Evolutionary conservation across 2,329 filamentous ascomycete species (phyloP).

Genomic region (Periconia sp.): DNA sequence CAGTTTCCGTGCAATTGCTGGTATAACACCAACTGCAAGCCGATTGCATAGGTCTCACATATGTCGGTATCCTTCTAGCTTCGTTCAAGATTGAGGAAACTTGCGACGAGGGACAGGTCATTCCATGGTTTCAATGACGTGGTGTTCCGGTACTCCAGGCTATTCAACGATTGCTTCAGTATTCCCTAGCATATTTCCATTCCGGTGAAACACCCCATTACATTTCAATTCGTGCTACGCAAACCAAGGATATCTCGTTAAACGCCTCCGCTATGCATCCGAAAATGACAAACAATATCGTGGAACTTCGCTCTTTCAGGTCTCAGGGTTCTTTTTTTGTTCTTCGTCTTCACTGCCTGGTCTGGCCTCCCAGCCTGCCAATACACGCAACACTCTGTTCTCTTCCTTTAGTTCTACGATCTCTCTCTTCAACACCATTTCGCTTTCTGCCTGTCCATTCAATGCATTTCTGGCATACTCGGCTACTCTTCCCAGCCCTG

Average conservation of each 20-base stretch:
- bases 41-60: too few species aligned
- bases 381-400: slow-evolving; percentile 48
- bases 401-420: slow-evolving; percentile 50
- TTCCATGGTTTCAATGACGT: too few species aligned
- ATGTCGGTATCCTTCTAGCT: too few species aligned
- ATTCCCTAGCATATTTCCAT: too few species aligned
- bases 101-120: too few species aligned
- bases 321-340: slow-evolving; percentile 17
- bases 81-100: too few species aligned
- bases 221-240: background rate
- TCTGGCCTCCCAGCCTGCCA: slow-evolving; percentile 50
- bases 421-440: slow-evolving; percentile 40
- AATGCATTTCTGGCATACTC: slow-evolving; percentile 46
- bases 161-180: too few species aligned
- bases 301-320: background rate
- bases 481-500: slow-evolving; percentile 46
- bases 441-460: slow-evolving; percentile 40
- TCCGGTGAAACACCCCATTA: too few species aligned
- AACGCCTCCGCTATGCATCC: slow-evolving; percentile 17
- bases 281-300: background rate
- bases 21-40: too few species aligned
- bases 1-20: too few species aligned
- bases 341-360: slow-evolving; percentile 46
- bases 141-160: too few species aligned
- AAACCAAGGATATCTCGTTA: slow-evolving; percentile 7